phyloP scores from a whole-genome alignment of 179 eudicot species.

The Beta macrorhiza region DNA sequence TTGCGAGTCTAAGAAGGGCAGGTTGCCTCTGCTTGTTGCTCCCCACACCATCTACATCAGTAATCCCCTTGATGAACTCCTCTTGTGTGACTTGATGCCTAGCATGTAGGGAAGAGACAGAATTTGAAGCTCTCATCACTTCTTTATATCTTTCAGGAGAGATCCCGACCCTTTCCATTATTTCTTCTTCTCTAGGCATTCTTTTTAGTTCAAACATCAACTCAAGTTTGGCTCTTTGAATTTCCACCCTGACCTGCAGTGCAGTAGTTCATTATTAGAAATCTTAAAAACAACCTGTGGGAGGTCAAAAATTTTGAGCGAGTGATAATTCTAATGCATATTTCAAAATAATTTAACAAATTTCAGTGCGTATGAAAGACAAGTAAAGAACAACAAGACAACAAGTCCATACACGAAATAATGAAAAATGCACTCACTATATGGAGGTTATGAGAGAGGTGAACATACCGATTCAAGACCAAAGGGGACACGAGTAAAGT shows the following conservation, averaged over 20 bases:
- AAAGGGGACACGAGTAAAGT: conserved; percentile 81
- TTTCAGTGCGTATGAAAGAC: background rate
- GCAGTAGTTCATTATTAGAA: conserved; percentile 20
- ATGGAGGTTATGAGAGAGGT: background rate
- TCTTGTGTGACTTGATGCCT: conserved; percentile 64
- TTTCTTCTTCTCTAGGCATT: conserved; percentile 73
- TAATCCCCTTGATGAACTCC: conserved; percentile 64
- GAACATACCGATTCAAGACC: conserved; percentile 89
- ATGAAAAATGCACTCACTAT: background rate
- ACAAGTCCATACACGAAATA: background rate
- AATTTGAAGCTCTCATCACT: conserved; percentile 71
- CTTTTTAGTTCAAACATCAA: conserved; percentile 65
- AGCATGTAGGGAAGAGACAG: conserved; percentile 60
- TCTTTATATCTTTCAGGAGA: conserved; percentile 72
- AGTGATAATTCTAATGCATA: background rate
- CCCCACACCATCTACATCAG: conserved; percentile 63
- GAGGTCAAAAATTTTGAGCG: background rate
- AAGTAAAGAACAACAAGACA: background rate
- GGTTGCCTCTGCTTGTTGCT: conserved; percentile 71
- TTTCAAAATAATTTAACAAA: background rate
- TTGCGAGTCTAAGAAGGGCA: conserved; percentile 90
- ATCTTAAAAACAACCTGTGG: background rate
- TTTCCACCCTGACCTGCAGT: conserved; percentile 78
- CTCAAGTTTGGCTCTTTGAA: conserved; percentile 66
- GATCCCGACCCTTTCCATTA: conserved; percentile 56